phyloP scores from a whole-genome alignment of 768 basidiomycete species.

The Rhodotorula taiwanensis region DNA sequence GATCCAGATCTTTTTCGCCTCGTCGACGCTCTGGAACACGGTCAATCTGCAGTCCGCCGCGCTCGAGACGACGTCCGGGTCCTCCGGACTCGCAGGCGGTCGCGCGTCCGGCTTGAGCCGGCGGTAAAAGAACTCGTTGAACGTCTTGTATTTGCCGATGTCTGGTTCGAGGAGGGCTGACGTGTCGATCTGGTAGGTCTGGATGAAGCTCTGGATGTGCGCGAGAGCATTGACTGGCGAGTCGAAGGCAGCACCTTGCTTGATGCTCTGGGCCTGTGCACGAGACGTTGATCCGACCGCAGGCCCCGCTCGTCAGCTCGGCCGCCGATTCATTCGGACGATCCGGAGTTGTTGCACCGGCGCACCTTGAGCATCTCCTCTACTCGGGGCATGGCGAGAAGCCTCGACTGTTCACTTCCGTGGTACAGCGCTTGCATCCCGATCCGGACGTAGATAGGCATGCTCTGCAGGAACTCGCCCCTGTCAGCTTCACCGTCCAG shows the following conservation, averaged over 20 bases:
- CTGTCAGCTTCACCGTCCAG: too few species aligned
- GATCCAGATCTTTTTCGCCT: conserved; percentile 62
- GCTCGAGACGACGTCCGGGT: conserved; percentile 54
- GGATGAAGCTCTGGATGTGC: conserved; percentile 45
- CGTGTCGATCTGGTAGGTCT: conserved; percentile 49
- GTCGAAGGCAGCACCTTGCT: conserved; percentile 30
- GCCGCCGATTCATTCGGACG: too few species aligned
- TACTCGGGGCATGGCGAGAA: conserved; percentile 2
- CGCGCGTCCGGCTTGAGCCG: conserved; percentile 55
- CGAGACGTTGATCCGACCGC: not conserved
- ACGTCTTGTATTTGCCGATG: conserved; percentile 55
- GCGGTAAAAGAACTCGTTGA: conserved; percentile 71
- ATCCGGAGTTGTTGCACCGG: too few species aligned
- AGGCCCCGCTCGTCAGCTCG: too few species aligned
- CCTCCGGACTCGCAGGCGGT: conserved; percentile 55
- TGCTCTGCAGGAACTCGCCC: not conserved
- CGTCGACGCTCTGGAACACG: conserved; percentile 56
- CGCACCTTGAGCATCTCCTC: conserved; percentile 21
- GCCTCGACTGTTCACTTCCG: conserved; percentile 17
- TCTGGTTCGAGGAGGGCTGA: conserved; percentile 62
- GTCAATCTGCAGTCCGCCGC: conserved; percentile 68
- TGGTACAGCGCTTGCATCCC: conserved; percentile 35
- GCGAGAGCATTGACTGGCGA: conserved; percentile 37
- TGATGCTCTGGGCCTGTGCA: conserved; percentile 13
- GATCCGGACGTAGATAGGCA: conserved; percentile 34